These are phyloP conservation scores for Nematodospora valgi DNA, from an alignment of 805 yeast genomes.

Conservation along the genomic window DNA sequence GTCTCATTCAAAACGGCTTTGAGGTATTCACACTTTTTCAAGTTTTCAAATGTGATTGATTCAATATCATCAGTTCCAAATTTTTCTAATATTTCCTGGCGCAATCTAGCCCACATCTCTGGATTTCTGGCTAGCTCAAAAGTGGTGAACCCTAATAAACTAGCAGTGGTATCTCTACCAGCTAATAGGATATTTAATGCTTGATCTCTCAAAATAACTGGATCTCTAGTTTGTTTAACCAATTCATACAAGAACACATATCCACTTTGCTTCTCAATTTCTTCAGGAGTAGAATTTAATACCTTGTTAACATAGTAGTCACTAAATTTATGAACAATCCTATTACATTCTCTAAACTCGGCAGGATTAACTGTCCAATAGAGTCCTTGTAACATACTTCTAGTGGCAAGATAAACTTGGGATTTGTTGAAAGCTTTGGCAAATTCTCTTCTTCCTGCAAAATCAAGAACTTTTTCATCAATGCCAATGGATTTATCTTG, in stretches of 20 bases:
- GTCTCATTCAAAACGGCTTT: slow-evolving; percentile 28
- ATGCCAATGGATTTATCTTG: slow-evolving; percentile 20
- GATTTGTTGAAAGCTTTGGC: slow-evolving; percentile 32
- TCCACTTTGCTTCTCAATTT: slow-evolving; percentile 25
- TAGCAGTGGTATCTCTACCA: slow-evolving; percentile 36
- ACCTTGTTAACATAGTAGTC: slow-evolving; percentile 29
- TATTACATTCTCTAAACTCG: slow-evolving; percentile 31
- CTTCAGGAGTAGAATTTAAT: slow-evolving; percentile 22
- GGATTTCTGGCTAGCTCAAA: slow-evolving; percentile 32
- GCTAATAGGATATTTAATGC: slow-evolving; percentile 37
- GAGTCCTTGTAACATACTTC: slow-evolving; percentile 28
- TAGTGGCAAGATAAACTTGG: slow-evolving; percentile 26
- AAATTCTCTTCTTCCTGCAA: slow-evolving; percentile 19
- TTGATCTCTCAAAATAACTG: slow-evolving; percentile 33
- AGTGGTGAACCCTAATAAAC: slow-evolving; percentile 26
- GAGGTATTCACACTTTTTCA: slow-evolving; percentile 31
- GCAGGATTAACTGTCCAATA: slow-evolving; percentile 24
- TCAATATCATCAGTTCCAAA: slow-evolving; percentile 25
- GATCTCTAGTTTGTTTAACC: slow-evolving; percentile 34
- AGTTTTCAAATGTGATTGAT: slow-evolving; percentile 26
- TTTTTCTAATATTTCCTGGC: slow-evolving; percentile 20
- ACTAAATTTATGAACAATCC: slow-evolving; percentile 30
- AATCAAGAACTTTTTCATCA: slow-evolving; percentile 14
- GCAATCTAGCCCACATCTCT: slow-evolving; percentile 23
- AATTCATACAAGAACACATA: slow-evolving; percentile 37